Evolutionary conservation across 2,329 filamentous ascomycete species (phyloP).

Genomic region (Pyrenophora teres): DNA sequence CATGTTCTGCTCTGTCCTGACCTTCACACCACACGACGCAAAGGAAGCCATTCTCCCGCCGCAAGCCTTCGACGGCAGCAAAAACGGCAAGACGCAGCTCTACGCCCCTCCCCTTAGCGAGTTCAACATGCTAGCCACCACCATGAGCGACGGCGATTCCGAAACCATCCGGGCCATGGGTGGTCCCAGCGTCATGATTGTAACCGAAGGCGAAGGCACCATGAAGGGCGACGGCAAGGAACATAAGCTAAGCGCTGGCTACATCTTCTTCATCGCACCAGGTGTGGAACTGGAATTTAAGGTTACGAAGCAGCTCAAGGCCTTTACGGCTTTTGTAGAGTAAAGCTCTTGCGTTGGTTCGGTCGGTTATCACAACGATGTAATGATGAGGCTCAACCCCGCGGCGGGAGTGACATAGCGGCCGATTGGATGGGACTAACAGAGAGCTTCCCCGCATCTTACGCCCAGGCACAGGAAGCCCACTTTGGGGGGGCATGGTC

Average conservation of each 20-base stretch:
- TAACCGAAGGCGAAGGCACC: conserved; percentile 62
- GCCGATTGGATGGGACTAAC: conserved; percentile 23
- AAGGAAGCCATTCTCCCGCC: conserved; percentile 62
- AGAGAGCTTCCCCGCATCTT: conserved; percentile 22
- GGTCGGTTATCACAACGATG: neutral
- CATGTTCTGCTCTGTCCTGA: conserved; percentile 65
- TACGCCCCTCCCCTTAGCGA: conserved; percentile 72
- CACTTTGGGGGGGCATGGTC: neutral
- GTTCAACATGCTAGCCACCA: conserved; percentile 69
- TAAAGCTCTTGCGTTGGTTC: conserved; percentile 19
- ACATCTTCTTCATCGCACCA: conserved; percentile 69
- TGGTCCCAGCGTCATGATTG: conserved; percentile 68
- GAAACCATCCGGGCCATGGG: conserved; percentile 62
- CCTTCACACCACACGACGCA: conserved; percentile 65
- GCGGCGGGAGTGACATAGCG: conserved; percentile 15
- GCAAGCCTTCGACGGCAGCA: conserved; percentile 56
- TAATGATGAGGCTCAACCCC: conserved; percentile 17
- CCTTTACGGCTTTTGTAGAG: conserved; percentile 56
- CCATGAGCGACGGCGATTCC: conserved; percentile 60
- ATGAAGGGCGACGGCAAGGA: conserved; percentile 60
- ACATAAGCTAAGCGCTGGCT: conserved; percentile 63
- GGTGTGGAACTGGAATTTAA: conserved; percentile 56
- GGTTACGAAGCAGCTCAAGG: conserved; percentile 51
- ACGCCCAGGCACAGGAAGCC: neutral
- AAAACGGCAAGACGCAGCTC: conserved; percentile 64